Percentiles rank a stretch among this genome's conserved stretches.
Evolutionary conservation across 75 land plant species (phyloP).

Genomic region (Pseudotsuga menziesii): DNA sequence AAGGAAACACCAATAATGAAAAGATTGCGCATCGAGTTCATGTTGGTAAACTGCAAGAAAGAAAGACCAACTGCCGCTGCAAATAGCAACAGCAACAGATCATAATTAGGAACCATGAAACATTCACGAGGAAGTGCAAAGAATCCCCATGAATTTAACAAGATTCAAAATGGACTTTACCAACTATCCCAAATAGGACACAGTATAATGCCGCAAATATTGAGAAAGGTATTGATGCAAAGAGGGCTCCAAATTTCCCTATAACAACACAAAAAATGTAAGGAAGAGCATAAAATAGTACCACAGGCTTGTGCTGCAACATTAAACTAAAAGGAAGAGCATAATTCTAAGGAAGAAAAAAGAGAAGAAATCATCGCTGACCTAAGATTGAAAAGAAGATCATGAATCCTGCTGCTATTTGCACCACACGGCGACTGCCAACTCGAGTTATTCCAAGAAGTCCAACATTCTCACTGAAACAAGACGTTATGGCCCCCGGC

Average conservation of each 20-base stretch:
- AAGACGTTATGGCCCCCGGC: constrained; percentile 9
- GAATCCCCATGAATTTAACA: constrained; percentile 2
- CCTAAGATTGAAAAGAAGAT: constrained; percentile 58
- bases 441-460: constrained; percentile 63
- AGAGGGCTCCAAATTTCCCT: constrained; percentile 88
- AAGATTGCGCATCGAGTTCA: constrained; percentile 66
- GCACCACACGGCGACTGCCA: constrained; percentile 58
- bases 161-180: constrained; percentile 34
- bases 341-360: not conserved
- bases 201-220: constrained; percentile 78
- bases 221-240: constrained; percentile 85
- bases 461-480: constrained; percentile 59
- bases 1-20: constrained; percentile 70
- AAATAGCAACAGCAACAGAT: not conserved
- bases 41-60: constrained; percentile 71
- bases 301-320: not conserved
- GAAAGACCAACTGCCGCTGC: constrained; percentile 69
- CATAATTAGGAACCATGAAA: not conserved
- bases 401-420: constrained; percentile 57
- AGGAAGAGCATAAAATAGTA: not conserved
- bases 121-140: constrained; percentile 6
- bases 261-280: not conserved
- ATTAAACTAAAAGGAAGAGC: not conserved
- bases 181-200: constrained; percentile 77
- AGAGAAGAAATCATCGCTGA: constrained; percentile 4